These are phyloP conservation scores for Syncephalastrum contaminatum DNA, from an alignment of 371 early-diverging fungal species.

Conservation along the genomic window DNA sequence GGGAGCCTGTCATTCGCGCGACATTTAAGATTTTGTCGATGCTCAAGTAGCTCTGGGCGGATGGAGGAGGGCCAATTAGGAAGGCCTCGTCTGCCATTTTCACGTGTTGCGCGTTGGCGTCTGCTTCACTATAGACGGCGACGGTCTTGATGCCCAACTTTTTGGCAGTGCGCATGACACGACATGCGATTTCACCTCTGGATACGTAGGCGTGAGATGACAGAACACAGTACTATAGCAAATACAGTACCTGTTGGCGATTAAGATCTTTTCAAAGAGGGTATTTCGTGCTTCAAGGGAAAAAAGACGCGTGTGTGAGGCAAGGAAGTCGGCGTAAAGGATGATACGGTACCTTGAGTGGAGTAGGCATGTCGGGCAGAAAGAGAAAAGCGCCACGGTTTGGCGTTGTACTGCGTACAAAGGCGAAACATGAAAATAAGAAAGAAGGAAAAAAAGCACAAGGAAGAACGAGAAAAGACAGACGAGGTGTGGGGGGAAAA, in stretches of 20 bases:
- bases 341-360: background rate
- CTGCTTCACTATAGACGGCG: slow-evolving; percentile 94
- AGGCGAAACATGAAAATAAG: too few relatives aligned
- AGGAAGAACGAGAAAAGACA: too few relatives aligned
- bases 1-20: slow-evolving; percentile 80
- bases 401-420: too few relatives aligned
- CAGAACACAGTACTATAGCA: background rate
- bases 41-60: slow-evolving; percentile 83
- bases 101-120: slow-evolving; percentile 80
- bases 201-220: background rate
- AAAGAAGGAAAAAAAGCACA: too few relatives aligned
- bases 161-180: slow-evolving; percentile 85
- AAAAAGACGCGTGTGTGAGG: background rate
- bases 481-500: too few relatives aligned
- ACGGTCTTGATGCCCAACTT: slow-evolving; percentile 94
- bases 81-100: slow-evolving; percentile 94
- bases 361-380: too few relatives aligned
- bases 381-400: too few relatives aligned
- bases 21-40: slow-evolving; percentile 85
- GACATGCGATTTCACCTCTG: slow-evolving; percentile 88
- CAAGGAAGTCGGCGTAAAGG: background rate
- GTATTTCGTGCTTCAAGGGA: slow-evolving; percentile 56
- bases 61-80: slow-evolving; percentile 86
- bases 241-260: slow-evolving; percentile 74
- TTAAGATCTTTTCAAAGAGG: slow-evolving; percentile 83